Conservation (phyloP, 345 rosid genomes). For the Eucalyptus grandis region DNA sequence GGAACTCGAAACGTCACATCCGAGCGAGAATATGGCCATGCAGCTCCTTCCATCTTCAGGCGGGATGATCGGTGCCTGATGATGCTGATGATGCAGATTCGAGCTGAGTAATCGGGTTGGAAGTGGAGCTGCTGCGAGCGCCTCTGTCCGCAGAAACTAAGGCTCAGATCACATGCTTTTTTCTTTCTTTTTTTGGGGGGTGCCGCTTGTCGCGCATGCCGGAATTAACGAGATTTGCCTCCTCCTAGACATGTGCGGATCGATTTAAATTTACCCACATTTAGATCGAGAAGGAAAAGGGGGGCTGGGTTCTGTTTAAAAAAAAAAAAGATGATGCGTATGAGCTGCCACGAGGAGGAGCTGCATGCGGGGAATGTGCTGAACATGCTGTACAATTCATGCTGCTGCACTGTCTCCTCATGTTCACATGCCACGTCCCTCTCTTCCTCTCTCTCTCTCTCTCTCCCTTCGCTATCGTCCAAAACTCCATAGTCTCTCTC, state of each 20-base stretch:
- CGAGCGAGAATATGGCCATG: not conserved
- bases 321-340: too few species aligned
- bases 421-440: slow-evolving; percentile 8
- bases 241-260: not conserved
- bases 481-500: not conserved
- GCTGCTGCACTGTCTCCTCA: slow-evolving; percentile 31
- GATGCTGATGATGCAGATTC: not conserved
- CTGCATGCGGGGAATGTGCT: slow-evolving; percentile 51
- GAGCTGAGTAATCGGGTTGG: not conserved
- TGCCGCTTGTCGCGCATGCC: not conserved
- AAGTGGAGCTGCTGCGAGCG: not conserved
- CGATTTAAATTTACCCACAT: not conserved
- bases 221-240: not conserved
- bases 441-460: not conserved
- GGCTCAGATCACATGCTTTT: not conserved
- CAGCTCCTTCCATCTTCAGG: not conserved
- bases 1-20: not conserved
- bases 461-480: not conserved
- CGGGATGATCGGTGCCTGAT: not conserved
- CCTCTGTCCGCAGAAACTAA: not conserved
- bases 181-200: not conserved
- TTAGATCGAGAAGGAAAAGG: not conserved
- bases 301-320: not conserved
- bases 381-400: slow-evolving; percentile 41
- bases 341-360: not conserved